phyloP scores from a whole-genome alignment of 495 filamentous ascomycete species.

The Aspergillus leporis region DNA sequence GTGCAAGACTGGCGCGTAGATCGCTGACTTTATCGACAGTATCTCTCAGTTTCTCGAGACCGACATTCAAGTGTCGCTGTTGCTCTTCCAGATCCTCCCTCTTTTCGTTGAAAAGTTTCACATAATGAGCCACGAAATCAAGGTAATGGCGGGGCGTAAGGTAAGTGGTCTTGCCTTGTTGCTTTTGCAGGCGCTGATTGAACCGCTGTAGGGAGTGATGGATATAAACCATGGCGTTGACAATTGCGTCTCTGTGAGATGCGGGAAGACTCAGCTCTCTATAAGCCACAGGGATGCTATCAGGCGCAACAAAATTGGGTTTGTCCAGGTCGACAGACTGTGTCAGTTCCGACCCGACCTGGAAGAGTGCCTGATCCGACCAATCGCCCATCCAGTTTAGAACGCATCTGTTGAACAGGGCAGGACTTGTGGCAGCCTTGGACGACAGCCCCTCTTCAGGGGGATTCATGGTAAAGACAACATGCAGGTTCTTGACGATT shows the following conservation, averaged over 20 bases:
- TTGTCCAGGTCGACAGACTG: constrained; percentile 93
- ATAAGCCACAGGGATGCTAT: constrained; percentile 89
- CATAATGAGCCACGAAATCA: constrained; percentile 97
- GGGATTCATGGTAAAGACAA: constrained; percentile 99
- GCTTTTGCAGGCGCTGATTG: constrained; percentile 84
- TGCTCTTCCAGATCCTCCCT: constrained; percentile 98
- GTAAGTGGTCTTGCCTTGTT: constrained; percentile 87
- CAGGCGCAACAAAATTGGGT: constrained; percentile 79
- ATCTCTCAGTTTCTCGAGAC: constrained; percentile 95
- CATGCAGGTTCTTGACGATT: constrained; percentile 97
- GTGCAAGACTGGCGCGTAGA: constrained; percentile 81
- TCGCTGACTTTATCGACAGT: constrained; percentile 98
- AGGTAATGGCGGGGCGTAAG: constrained; percentile 96
- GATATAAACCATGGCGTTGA: constrained; percentile 98
- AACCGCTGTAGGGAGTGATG: constrained; percentile 90
- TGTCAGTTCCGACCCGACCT: constrained; percentile 93
- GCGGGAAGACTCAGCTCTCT: constrained; percentile 80
- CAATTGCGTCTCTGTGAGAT: constrained; percentile 82
- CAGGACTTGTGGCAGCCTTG: constrained; percentile 95
- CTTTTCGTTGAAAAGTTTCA: constrained; percentile 97
- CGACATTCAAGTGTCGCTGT: constrained; percentile 95
- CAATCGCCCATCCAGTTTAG: constrained; percentile 99
- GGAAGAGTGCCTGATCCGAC: constrained; percentile 98
- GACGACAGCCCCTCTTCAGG: constrained; percentile 92
- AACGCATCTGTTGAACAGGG: constrained; percentile 97